Evolutionary conservation across 169 alveolate genomes (phyloP).

Genomic region (Eimeria zaria): DNA sequence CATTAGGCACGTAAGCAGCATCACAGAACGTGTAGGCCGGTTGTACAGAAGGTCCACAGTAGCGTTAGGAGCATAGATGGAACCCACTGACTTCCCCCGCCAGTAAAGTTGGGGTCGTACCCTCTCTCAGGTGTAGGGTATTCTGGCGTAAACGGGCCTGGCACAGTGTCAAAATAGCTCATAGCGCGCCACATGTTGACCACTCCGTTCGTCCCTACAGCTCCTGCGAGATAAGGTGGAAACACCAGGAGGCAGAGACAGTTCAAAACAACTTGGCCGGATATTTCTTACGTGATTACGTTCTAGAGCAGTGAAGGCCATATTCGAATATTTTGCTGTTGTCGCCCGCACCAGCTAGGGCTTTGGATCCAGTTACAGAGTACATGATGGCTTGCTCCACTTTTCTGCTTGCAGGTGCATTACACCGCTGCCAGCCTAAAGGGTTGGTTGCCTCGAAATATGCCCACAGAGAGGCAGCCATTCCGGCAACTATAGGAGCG

Average conservation of each 20-base stretch:
- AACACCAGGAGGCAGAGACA: neutral
- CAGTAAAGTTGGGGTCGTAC: constrained; percentile 54
- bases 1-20: neutral
- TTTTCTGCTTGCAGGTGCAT: constrained; percentile 53
- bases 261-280: neutral
- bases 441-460: constrained; percentile 79
- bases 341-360: constrained; percentile 49
- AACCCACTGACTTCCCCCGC: neutral
- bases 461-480: constrained; percentile 87
- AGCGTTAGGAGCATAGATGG: neutral
- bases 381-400: constrained; percentile 83
- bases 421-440: constrained; percentile 71
- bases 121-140: constrained; percentile 67
- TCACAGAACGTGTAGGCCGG: neutral
- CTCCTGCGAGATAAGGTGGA: constrained; percentile 55
- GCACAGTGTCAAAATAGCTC: constrained; percentile 75
- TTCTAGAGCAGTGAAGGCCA: neutral
- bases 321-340: neutral
- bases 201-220: constrained; percentile 73
- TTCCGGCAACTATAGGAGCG: constrained; percentile 89
- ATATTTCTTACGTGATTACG: neutral
- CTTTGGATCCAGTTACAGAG: constrained; percentile 81
- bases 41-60: neutral
- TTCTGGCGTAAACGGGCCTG: constrained; percentile 69
- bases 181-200: constrained; percentile 80